phyloP scores from a whole-genome alignment of 2,329 filamentous ascomycete species.

The Fusarium sp. region DNA sequence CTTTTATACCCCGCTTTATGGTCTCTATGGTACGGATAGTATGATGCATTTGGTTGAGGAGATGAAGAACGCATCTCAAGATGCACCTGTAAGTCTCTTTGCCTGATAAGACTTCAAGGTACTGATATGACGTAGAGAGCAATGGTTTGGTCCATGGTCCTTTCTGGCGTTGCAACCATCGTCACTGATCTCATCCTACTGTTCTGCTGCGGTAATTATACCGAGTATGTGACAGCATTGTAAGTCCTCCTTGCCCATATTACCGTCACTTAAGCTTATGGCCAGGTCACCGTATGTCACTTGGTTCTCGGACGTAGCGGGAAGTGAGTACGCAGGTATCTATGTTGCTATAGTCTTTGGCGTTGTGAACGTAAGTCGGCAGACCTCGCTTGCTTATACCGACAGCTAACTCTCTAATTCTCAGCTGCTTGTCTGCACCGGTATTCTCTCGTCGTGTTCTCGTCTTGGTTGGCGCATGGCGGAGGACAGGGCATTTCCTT shows the following conservation, averaged over 20 bases:
- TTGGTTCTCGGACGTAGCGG: slow-evolving; percentile 9
- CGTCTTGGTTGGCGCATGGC: slow-evolving; percentile 24
- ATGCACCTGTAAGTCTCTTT: background rate
- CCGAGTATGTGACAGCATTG: background rate
- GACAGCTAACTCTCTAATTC: background rate
- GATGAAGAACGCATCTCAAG: slow-evolving; percentile 15
- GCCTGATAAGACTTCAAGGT: rapidly evolving
- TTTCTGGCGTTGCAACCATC: slow-evolving; percentile 8
- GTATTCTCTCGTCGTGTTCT: slow-evolving; percentile 6
- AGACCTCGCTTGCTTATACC: background rate
- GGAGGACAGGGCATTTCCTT: slow-evolving; percentile 13
- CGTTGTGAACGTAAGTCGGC: slow-evolving; percentile 2
- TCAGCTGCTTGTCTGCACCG: slow-evolving; percentile 5
- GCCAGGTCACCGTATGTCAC: background rate
- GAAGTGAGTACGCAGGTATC: background rate
- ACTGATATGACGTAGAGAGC: background rate
- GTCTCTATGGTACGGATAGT: slow-evolving; percentile 11
- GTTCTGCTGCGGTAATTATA: slow-evolving; percentile 9
- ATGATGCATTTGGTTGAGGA: slow-evolving; percentile 26
- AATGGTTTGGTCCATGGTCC: slow-evolving; percentile 19
- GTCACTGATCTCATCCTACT: slow-evolving; percentile 1
- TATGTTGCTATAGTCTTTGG: slow-evolving; percentile 4
- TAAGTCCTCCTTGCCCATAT: background rate
- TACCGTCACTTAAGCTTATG: background rate
- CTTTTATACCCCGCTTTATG: slow-evolving; percentile 10